These are phyloP conservation scores for Parmelia sp. DNA, from an alignment of 495 filamentous ascomycete species.

Conservation along the genomic window DNA sequence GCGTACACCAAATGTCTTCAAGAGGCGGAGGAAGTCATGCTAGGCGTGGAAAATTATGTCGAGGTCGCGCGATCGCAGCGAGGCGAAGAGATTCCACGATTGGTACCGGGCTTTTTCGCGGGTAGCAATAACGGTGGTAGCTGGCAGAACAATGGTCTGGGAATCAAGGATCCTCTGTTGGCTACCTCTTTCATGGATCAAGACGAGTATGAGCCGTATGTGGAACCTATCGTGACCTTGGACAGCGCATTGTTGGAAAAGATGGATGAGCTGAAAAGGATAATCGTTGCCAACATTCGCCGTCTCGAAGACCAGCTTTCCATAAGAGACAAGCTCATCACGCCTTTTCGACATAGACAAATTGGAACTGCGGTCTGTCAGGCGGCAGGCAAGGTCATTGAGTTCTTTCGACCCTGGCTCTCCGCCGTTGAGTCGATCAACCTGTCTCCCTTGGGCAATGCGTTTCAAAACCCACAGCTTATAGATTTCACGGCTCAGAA, in stretches of 20 bases:
- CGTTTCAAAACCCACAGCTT: conserved; percentile 75
- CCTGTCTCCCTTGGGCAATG: conserved; percentile 59
- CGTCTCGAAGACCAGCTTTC: conserved; percentile 79
- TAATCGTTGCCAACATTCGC: conserved; percentile 73
- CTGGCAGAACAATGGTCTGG: conserved; percentile 88
- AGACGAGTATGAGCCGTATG: conserved; percentile 59
- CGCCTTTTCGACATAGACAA: conserved; percentile 58
- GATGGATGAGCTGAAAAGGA: conserved; percentile 74
- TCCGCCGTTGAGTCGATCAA: conserved; percentile 83
- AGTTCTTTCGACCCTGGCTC: conserved; percentile 82
- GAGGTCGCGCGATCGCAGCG: conserved; percentile 89
- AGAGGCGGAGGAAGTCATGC: conserved; percentile 90
- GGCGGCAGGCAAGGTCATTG: conserved; percentile 68
- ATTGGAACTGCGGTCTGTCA: conserved; percentile 70
- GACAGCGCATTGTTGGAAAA: conserved; percentile 72
- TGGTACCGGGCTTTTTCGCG: conserved; percentile 85
- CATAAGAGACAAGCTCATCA: conserved; percentile 69
- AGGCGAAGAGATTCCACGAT: conserved; percentile 79
- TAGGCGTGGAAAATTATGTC: conserved; percentile 90
- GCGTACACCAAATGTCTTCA: conserved; percentile 89
- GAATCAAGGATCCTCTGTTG: conserved; percentile 56
- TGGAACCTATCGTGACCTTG: conserved; percentile 66
- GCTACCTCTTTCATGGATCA: conserved; percentile 78
- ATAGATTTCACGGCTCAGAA: conserved; percentile 85
- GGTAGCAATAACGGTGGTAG: conserved; percentile 75